Evolutionary conservation across 148 eudicot species (phyloP).

Genomic region (Silene conica): DNA sequence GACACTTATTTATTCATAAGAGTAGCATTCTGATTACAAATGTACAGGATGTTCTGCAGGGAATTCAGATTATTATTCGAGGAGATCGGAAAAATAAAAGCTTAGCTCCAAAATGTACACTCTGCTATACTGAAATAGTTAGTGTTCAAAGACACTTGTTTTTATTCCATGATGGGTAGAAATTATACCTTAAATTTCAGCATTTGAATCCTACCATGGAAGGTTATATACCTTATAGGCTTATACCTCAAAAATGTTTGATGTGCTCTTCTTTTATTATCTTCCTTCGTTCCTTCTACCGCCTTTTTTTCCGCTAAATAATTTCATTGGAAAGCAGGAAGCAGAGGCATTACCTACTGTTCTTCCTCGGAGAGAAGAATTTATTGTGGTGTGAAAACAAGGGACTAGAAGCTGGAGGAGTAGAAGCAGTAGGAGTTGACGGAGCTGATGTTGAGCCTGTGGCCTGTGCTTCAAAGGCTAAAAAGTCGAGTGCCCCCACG

Average conservation of each 20-base stretch:
- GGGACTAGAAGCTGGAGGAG: slow-evolving; percentile 10
- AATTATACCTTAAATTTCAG: not conserved
- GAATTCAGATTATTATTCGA: not conserved
- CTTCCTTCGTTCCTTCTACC: not conserved
- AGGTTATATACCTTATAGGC: not conserved
- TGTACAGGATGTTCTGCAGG: not conserved
- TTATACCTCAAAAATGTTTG: not conserved
- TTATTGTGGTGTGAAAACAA: not conserved
- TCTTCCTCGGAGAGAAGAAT: slow-evolving; percentile 6
- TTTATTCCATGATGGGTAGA: not conserved
- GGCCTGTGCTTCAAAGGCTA: slow-evolving; percentile 43
- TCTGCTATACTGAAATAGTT: not conserved
- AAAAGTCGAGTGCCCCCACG: slow-evolving; percentile 61
- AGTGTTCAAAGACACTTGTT: not conserved
- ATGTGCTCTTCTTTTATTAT: not conserved
- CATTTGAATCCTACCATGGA: slow-evolving; percentile 6
- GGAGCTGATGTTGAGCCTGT: slow-evolving; percentile 16
- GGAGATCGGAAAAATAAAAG: not conserved
- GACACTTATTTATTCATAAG: not conserved
- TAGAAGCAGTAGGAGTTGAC: slow-evolving; percentile 4
- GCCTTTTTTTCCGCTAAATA: not conserved
- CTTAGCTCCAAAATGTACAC: not conserved
- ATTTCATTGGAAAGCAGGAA: not conserved
- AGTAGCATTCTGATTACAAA: not conserved
- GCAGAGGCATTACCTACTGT: not conserved